Evolutionary conservation across 352 stramenopile species (phyloP).

Genomic region (Phytophthora podocarpi): DNA sequence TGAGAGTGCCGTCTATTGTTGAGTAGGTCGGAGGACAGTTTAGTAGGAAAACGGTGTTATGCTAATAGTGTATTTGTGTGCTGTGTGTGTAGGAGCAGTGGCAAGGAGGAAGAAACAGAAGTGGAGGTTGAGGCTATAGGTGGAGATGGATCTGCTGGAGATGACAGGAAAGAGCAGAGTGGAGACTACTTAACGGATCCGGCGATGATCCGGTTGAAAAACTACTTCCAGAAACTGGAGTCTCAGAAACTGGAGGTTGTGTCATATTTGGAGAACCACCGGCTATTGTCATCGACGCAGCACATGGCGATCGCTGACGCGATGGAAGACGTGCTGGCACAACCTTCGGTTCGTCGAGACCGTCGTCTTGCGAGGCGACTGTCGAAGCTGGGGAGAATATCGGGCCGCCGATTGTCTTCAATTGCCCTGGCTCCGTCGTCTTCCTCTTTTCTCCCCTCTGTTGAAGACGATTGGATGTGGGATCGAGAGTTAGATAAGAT

Average conservation of each 20-base stretch:
- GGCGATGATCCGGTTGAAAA: slow-evolving; percentile 47
- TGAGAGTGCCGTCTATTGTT: slow-evolving; percentile 25
- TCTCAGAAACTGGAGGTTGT: slow-evolving; percentile 64
- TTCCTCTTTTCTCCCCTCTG: slow-evolving; percentile 35
- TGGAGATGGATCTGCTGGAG: not conserved
- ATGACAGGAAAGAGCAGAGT: slow-evolving; percentile 15
- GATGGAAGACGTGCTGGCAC: slow-evolving; percentile 74
- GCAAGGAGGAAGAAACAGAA: not conserved
- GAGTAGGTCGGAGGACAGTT: slow-evolving; percentile 13
- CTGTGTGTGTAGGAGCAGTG: slow-evolving; percentile 1
- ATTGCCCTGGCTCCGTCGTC: slow-evolving; percentile 35
- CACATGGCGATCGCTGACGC: slow-evolving; percentile 76
- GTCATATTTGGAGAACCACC: slow-evolving; percentile 62
- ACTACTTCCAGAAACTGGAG: slow-evolving; percentile 60
- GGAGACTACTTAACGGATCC: slow-evolving; percentile 31
- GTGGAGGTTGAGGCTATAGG: not conserved
- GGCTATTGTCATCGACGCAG: slow-evolving; percentile 60
- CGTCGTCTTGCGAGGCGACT: slow-evolving; percentile 63
- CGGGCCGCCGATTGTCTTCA: slow-evolving; percentile 51
- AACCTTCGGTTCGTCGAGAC: slow-evolving; percentile 63
- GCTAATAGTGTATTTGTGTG: slow-evolving; percentile 12
- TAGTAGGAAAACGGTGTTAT: not conserved
- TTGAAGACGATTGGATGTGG: slow-evolving; percentile 58
- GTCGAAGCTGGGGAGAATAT: slow-evolving; percentile 65
- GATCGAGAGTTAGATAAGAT: slow-evolving; percentile 55